These are phyloP conservation scores for Aspergillus nidulans DNA, from an alignment of 495 filamentous ascomycete genomes.

Conservation along the genomic window DNA sequence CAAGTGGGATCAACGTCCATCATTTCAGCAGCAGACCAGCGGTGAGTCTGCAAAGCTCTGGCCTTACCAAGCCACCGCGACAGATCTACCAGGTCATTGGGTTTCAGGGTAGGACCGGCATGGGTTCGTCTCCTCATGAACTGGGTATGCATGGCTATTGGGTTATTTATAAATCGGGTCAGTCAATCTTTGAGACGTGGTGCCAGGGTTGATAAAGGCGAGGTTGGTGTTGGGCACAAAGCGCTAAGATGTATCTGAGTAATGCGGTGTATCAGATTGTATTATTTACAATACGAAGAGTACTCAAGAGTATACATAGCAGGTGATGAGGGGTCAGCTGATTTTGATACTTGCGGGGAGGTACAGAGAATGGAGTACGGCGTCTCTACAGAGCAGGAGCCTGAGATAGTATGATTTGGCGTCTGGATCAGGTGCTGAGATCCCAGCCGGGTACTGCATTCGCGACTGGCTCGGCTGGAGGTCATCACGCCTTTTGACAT, in stretches of 20 bases:
- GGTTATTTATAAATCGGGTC: background rate
- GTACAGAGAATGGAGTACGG: too few relatives aligned
- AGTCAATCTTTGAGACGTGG: background rate
- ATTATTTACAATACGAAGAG: background rate
- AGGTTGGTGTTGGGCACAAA: background rate
- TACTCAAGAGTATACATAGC: too few relatives aligned
- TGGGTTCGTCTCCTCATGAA: background rate
- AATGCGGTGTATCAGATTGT: background rate
- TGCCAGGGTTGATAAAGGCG: background rate
- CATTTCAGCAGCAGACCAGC: background rate
- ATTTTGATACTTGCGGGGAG: background rate
- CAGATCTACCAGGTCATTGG: background rate
- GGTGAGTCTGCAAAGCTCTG: background rate
- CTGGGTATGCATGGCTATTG: background rate
- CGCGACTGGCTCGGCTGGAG: background rate
- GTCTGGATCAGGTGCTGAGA: background rate
- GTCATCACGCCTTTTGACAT: slow-evolving; percentile 7
- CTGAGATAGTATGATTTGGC: background rate
- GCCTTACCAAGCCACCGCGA: background rate
- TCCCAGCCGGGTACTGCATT: background rate
- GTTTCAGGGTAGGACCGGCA: background rate
- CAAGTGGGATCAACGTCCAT: background rate
- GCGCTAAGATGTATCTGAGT: background rate
- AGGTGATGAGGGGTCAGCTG: background rate
- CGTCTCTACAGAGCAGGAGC: too few relatives aligned